These are phyloP conservation scores for Chloranthus sessilifolius DNA, from an alignment of 164 flowering plant genomes.

Conservation along the genomic window DNA sequence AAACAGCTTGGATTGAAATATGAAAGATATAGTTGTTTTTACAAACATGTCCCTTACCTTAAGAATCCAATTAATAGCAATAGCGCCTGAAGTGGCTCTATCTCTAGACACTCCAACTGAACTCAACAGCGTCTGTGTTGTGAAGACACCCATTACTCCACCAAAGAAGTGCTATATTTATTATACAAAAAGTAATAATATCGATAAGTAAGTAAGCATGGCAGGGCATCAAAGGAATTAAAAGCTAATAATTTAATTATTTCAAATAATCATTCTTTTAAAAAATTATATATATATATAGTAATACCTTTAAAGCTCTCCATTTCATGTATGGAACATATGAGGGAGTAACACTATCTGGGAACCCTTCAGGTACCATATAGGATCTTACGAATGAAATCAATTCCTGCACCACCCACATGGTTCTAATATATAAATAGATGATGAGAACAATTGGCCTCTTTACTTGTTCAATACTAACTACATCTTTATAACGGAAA, in stretches of 20 bases:
- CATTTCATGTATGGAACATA: constrained; percentile 97
- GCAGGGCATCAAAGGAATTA: neutral
- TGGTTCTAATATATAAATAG: neutral
- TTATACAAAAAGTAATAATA: too few species aligned
- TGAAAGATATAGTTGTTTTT: too few species aligned
- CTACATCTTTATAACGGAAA: too few species aligned
- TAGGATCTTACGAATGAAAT: constrained; percentile 84
- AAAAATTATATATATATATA: neutral
- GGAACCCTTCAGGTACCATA: constrained; percentile 98
- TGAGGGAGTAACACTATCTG: constrained; percentile 80
- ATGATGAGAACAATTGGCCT: neutral
- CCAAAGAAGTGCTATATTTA: constrained; percentile 98
- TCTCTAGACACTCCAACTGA: constrained; percentile 84
- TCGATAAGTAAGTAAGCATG: constrained; percentile 4
- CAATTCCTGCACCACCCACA: constrained; percentile 66
- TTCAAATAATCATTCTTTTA: too few species aligned
- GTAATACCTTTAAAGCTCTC: constrained; percentile 90
- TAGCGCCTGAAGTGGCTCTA: constrained; percentile 71
- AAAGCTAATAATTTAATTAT: too few species aligned
- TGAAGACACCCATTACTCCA: constrained; percentile 98
- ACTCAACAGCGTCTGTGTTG: constrained; percentile 76
- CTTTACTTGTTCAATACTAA: neutral
- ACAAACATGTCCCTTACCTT: too few species aligned
- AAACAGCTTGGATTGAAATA: too few species aligned
- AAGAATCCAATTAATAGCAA: constrained; percentile 97